Base-by-base conservation (phyloP, 2,329 filamentous ascomycete species). In the Geosmithia flava region DNA sequence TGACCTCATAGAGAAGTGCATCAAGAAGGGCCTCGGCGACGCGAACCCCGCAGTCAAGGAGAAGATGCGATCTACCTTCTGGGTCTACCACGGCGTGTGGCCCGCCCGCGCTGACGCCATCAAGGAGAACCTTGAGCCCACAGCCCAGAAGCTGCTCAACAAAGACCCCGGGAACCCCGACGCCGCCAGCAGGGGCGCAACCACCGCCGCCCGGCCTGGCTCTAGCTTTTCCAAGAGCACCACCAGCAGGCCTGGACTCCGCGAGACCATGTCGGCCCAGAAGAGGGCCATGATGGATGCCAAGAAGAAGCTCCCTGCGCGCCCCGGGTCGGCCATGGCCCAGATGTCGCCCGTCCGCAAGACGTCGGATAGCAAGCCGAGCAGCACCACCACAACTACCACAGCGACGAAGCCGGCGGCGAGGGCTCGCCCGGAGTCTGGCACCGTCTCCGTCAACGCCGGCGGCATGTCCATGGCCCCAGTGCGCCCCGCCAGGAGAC, bases 31-130 rank as follows among this genome's bases (percentile, higher is more conserved):
- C 1, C 74, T 98, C n/a, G 74, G 74, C 20, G 93, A 98, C 68
- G 75, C 91, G 13, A 95, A 97, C 58, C 89, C 90, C 7, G 85
- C 83, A 29, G 91, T 97, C 44, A 80, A 93, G 57, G 89, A 95
- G 64, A 83, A 80, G 53, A 91, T 86, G 74, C 80, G 93, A 56
- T 76, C 80, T 39, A 87, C 88, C 0, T 98, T 87, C 63, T 98
- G 93, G 93, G 71, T 72, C 0, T 96, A 90, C 62, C 79, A 81
- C 50, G 71, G 70, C 33, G 74, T 87, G 17, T 97, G 89, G 87
- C 83, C 85, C 2, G 74, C 81, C 19, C 81, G 76, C 59, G 89
- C 88, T 40, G 83, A 91, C 58, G 70, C 69, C 5, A 87, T 97
- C 56, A 85, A 95, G 74, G 77, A 80, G 41, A 76, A 75, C 15